Percentiles rank a stretch among this genome's conserved stretches.
phyloP scores from a whole-genome alignment of 495 filamentous ascomycete species.

The Talaromyces adpressus region DNA sequence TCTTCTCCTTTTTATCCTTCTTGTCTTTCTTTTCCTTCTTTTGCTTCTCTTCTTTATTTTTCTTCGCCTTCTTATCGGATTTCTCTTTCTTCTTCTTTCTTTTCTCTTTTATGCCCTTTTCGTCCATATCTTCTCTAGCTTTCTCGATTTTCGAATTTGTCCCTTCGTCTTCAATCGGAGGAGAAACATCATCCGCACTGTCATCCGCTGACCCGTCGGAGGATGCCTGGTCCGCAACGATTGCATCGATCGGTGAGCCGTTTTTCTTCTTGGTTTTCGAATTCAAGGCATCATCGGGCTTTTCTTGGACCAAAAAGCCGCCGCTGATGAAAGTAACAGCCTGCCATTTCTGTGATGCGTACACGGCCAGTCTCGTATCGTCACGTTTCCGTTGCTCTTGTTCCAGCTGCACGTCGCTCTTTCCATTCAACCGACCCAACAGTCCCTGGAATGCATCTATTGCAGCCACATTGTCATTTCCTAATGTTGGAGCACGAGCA shows the following conservation, averaged over 20 bases:
- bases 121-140: neutral
- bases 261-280: slow-evolving; percentile 4
- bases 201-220: neutral
- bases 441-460: slow-evolving; percentile 77
- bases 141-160: slow-evolving; percentile 12
- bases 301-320: slow-evolving; percentile 69
- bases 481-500: slow-evolving; percentile 57
- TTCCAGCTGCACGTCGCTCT: slow-evolving; percentile 58
- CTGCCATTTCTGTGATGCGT: slow-evolving; percentile 63
- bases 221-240: neutral
- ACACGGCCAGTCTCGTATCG: slow-evolving; percentile 57
- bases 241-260: slow-evolving; percentile 8
- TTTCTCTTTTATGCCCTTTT: slow-evolving; percentile 12
- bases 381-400: slow-evolving; percentile 55
- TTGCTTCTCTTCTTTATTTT: slow-evolving; percentile 29
- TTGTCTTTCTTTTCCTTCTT: slow-evolving; percentile 37
- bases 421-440: slow-evolving; percentile 84
- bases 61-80: slow-evolving; percentile 15
- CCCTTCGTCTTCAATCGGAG: slow-evolving; percentile 4
- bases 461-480: slow-evolving; percentile 62
- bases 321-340: slow-evolving; percentile 74
- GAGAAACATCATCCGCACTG: neutral
- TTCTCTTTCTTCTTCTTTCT: slow-evolving; percentile 36
- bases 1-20: slow-evolving; percentile 23
- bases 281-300: slow-evolving; percentile 23